Percentiles rank a stretch among this genome's conserved stretches.
Evolutionary conservation across 192 early-diverging fungal species (phyloP).

Genomic region (Backusella psychrophila): DNA sequence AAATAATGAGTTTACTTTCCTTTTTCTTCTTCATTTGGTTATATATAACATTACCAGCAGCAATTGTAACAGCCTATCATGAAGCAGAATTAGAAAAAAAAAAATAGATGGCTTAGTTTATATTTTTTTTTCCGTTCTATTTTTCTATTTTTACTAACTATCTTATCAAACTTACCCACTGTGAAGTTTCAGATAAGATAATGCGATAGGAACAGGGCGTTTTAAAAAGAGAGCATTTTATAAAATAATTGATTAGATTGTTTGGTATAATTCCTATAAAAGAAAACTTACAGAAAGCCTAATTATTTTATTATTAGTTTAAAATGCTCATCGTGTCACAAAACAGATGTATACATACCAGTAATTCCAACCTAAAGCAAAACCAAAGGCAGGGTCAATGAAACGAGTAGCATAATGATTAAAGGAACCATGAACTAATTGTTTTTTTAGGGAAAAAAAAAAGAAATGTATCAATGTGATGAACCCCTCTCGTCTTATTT

Average conservation of each 20-base stretch:
- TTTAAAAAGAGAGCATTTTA: not conserved
- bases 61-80: conserved; percentile 38
- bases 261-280: not conserved
- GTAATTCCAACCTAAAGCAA: conserved; percentile 66
- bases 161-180: not conserved
- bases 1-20: not conserved
- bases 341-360: conserved; percentile 14
- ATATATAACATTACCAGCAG: conserved; percentile 8
- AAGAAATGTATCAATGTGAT: too few relatives aligned
- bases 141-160: not conserved
- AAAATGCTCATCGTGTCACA: not conserved
- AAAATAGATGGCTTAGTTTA: not conserved
- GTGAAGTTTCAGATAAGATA: not conserved
- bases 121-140: not conserved
- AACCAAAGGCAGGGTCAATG: conserved; percentile 73
- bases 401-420: conserved; percentile 74
- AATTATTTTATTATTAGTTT: not conserved
- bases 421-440: conserved; percentile 63
- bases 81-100: not conserved
- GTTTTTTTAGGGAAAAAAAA: not conserved
- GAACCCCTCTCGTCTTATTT: too few relatives aligned
- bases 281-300: conserved; percentile 13
- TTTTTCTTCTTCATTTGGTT: not conserved
- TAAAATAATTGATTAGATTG: not conserved
- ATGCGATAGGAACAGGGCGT: not conserved